Base-by-base conservation (phyloP, 768 basidiomycete genomes). In the Termitomyces sp. region DNA sequence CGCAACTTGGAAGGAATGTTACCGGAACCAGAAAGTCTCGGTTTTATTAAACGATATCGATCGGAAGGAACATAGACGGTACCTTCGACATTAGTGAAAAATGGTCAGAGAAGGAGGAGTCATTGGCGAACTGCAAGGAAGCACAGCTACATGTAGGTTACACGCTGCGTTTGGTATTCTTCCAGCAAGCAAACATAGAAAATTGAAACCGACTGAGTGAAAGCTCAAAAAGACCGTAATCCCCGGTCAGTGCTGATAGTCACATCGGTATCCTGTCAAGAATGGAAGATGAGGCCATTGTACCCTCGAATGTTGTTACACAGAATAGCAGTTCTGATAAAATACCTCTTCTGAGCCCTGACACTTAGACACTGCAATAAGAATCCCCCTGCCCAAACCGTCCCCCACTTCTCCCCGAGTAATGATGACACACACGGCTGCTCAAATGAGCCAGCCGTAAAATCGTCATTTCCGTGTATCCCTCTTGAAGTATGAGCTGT, bases 401-500 rank as follows among this genome's bases (percentile, higher is more conserved):
- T 43, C 29, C 41, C 31, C 54, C 31, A 45, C 16, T 33, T 2
- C 29, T 15, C 20, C 15, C 27, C 22, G 5, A 9, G 22, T 18
- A 18, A 25, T 27, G 12, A 38, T n/a, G 15, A 33, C 22, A 33
- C 16, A 11, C 2, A 3, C n/a, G 33, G 32, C 35, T 16, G 18
- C 23, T 27, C 33, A 25, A 10, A 42, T 13, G 13, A 50, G 29
- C 60, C 60, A 60, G 42, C 45, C 35, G 50, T 54, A 57, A 20
- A 58, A 52, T 11, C 38, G 59, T 70, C 63, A 76, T 61, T 69
- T 73, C 63, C 53, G 58, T 56, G 69, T 52, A 68, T 81, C 76
- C 64, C 78, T 80, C 76, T 81, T 87, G 76, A 90, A 98, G 65
- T 90, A 97, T 9, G 76, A 61, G 66, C 87, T 94, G 67, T 89